Evolutionary conservation across 164 flowering plant species (phyloP).

Genomic region (Vitis vinifera): ASM3070453v1 NC_081805.1:26115001-26115500

Average conservation of each 20-base stretch:
- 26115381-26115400: no score
- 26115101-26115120: neutral
- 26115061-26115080: no score
- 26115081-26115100: no score
- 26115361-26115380: no score
- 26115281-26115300: constrained; percentile 59
- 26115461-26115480: neutral
- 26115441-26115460: no score
- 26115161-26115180: neutral
- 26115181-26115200: constrained; percentile 20
- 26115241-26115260: constrained; percentile 8
- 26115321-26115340: no score
- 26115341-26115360: no score
- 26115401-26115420: no score
- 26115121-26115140: neutral
- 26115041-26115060: neutral
- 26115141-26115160: neutral
- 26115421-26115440: no score
- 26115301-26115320: neutral
- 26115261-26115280: constrained; percentile 48
- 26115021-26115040: neutral
- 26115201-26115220: constrained; percentile 30
- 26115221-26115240: constrained; percentile 56
- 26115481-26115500: neutral
- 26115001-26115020: neutral